These are phyloP conservation scores for Pouteria glomerata DNA, from an alignment of 148 eudicot species.

Conservation along the genomic window DNA sequence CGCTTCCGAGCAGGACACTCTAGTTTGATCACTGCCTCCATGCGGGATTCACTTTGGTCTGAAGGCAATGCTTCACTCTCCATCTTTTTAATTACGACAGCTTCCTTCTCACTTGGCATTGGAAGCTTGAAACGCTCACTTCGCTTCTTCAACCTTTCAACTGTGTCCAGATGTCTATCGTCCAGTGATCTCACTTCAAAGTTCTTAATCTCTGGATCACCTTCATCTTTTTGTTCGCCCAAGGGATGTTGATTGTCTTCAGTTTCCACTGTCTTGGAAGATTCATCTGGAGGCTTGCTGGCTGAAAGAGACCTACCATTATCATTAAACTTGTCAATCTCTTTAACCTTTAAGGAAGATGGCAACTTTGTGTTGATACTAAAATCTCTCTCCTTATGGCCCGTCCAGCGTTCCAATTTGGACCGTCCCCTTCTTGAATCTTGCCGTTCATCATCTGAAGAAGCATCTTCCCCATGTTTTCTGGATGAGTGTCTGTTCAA, in stretches of 20 bases:
- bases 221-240: conserved; percentile 38
- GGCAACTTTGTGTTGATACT: conserved; percentile 33
- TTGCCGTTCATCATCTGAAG: conserved; percentile 71
- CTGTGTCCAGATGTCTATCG: conserved; percentile 67
- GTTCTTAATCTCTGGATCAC: conserved; percentile 32
- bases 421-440: conserved; percentile 83
- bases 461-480: conserved; percentile 43
- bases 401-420: conserved; percentile 92
- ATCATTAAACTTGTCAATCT: conserved; percentile 26
- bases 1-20: conserved; percentile 94
- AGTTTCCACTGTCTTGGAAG: conserved; percentile 33
- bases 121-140: conserved; percentile 98
- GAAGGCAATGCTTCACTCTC: conserved; percentile 70
- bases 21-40: conserved; percentile 56
- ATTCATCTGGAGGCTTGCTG: conserved; percentile 30
- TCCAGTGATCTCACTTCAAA: conserved; percentile 37
- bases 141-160: conserved; percentile 79
- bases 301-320: conserved; percentile 27
- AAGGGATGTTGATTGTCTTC: conserved; percentile 28
- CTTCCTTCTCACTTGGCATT: conserved; percentile 84
- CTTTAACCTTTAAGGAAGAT: conserved; percentile 44
- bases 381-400: conserved; percentile 81
- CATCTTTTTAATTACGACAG: conserved; percentile 49
- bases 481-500: conserved; percentile 31
- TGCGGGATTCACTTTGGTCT: conserved; percentile 39